Percentiles rank a stretch among this genome's conserved stretches.
phyloP scores from a whole-genome alignment of 768 basidiomycete genomes.

The Filobasidium floriforme region DNA sequence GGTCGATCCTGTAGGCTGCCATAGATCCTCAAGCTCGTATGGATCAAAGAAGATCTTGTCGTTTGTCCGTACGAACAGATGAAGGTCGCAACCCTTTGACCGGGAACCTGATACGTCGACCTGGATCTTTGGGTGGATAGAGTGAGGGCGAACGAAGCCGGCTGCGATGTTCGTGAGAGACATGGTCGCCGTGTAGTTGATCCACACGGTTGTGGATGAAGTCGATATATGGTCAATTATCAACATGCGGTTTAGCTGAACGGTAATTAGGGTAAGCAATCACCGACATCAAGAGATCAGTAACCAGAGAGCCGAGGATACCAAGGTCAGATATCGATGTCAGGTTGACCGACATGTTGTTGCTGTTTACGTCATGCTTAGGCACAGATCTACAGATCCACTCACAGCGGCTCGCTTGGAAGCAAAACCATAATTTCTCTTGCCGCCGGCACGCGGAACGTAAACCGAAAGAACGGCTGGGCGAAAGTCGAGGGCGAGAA shows the following conservation, averaged over 20 bases:
- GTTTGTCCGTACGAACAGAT: constrained; percentile 8
- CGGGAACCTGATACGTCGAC: neutral
- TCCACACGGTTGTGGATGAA: no score
- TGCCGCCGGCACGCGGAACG: neutral
- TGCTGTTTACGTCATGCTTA: neutral
- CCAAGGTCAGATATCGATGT: no score
- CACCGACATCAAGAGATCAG: no score
- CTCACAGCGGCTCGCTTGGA: constrained; percentile 1
- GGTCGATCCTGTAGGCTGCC: neutral
- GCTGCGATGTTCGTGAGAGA: neutral
- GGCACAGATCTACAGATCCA: neutral
- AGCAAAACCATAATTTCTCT: neutral
- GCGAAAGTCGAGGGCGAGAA: no score
- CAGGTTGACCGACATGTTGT: no score
- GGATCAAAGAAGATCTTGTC: constrained; percentile 19
- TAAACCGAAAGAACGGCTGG: neutral
- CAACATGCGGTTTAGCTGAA: no score
- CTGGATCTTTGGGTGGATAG: constrained; percentile 15
- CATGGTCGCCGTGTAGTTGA: no score
- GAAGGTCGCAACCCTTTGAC: neutral
- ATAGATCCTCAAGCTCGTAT: constrained; percentile 17
- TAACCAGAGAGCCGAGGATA: no score
- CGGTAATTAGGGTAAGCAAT: no score
- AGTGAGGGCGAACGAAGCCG: constrained; percentile 8
- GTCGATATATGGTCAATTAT: no score